Evolutionary conservation across 1,139 yeast genomes (phyloP).

Genomic region (Lizanozyma gosingica): DNA sequence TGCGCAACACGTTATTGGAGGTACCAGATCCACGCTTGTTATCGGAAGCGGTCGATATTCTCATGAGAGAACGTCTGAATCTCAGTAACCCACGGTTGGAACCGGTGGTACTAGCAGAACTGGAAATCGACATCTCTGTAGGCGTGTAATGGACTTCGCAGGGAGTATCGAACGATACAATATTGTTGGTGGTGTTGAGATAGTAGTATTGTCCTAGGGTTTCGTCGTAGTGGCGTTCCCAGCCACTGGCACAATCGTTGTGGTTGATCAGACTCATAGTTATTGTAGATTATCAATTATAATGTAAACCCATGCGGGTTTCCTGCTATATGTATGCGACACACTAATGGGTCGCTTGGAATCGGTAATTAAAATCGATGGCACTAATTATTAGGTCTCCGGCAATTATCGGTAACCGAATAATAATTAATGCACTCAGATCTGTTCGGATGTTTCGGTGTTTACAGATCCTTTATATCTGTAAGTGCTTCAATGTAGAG

Average conservation of each 20-base stretch:
- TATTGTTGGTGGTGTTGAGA: constrained; percentile 20
- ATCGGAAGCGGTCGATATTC: background rate
- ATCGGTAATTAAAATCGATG: too few species aligned
- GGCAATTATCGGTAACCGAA: too few species aligned
- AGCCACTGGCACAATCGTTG: background rate
- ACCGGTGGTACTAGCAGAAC: background rate
- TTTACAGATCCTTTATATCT: too few species aligned
- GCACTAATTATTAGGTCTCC: too few species aligned
- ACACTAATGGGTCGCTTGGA: too few species aligned
- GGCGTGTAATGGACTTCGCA: constrained; percentile 25
- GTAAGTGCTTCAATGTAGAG: too few species aligned
- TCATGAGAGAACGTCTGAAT: background rate
- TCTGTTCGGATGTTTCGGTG: too few species aligned
- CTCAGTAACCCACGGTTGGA: background rate
- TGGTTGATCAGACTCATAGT: too few species aligned
- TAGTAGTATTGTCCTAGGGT: constrained; percentile 30
- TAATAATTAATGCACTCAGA: too few species aligned
- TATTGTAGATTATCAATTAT: too few species aligned
- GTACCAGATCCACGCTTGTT: background rate
- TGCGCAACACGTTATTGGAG: background rate
- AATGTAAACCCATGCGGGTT: too few species aligned
- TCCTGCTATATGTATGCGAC: too few species aligned
- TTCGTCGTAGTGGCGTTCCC: constrained; percentile 16
- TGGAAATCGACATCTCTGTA: background rate
- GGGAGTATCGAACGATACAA: constrained; percentile 32